phyloP scores from a whole-genome alignment of 2,329 filamentous ascomycete species.

The Lanzia echinophila region DNA sequence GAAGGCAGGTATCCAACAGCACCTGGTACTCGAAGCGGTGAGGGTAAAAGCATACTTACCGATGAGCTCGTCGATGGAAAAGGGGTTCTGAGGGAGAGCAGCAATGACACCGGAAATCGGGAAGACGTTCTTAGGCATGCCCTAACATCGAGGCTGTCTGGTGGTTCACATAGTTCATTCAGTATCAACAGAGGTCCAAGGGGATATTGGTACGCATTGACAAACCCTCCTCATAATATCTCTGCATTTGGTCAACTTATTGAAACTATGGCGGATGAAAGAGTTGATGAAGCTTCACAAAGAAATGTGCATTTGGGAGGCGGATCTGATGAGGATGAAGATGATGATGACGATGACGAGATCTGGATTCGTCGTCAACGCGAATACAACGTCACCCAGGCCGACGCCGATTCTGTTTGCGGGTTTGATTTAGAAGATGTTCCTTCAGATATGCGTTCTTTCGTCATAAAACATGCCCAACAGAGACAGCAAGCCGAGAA shows the following conservation, averaged over 20 bases:
- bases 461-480: slow-evolving; percentile 23
- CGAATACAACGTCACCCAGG: slow-evolving; percentile 22
- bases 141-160: slow-evolving; percentile 22
- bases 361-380: slow-evolving; percentile 20
- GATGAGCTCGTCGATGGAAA: slow-evolving; percentile 58
- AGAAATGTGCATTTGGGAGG: not conserved
- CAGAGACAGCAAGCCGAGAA: slow-evolving; percentile 21
- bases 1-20: slow-evolving; percentile 61
- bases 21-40: slow-evolving; percentile 49
- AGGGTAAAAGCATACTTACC: slow-evolving; percentile 61
- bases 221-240: slow-evolving; percentile 21
- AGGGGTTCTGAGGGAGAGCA: slow-evolving; percentile 52
- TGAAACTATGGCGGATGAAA: slow-evolving; percentile 8
- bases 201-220: slow-evolving; percentile 25
- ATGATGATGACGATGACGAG: not conserved
- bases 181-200: slow-evolving; percentile 1
- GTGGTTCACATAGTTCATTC: slow-evolving; percentile 10
- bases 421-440: slow-evolving; percentile 22
- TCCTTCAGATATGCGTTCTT: slow-evolving; percentile 14
- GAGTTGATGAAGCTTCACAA: not conserved
- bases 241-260: slow-evolving; percentile 14
- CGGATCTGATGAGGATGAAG: not conserved
- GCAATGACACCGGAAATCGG: slow-evolving; percentile 52
- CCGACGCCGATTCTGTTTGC: slow-evolving; percentile 27
- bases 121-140: slow-evolving; percentile 48